Conservation (phyloP, 306 rosid genomes). For the Quercus robur region DNA sequence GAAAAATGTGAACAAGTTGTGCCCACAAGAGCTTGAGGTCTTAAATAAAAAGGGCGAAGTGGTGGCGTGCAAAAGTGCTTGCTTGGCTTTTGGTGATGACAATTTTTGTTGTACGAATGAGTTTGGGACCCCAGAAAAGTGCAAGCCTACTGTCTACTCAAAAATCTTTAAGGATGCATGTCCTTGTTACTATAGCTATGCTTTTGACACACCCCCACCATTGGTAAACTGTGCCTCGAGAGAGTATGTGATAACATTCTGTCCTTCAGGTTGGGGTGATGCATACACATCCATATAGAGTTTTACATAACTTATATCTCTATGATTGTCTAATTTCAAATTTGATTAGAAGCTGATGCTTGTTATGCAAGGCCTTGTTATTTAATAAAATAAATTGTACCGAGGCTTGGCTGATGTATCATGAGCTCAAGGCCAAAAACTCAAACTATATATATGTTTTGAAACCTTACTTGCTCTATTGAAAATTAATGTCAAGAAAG, state of each 20-base stretch:
- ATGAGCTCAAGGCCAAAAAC: too few relatives aligned
- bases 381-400: background rate
- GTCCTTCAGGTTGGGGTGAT: slow-evolving; percentile 65
- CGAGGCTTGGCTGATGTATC: too few relatives aligned
- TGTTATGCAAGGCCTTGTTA: background rate
- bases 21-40: slow-evolving; percentile 65
- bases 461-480: too few relatives aligned
- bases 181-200: slow-evolving; percentile 70
- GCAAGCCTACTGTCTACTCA: slow-evolving; percentile 70
- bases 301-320: background rate
- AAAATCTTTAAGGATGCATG: slow-evolving; percentile 77
- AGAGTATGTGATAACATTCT: slow-evolving; percentile 60
- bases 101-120: slow-evolving; percentile 67
- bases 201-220: slow-evolving; percentile 70
- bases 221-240: slow-evolving; percentile 55
- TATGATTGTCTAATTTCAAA: background rate
- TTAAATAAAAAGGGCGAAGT: slow-evolving; percentile 40
- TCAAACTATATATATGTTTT: too few relatives aligned
- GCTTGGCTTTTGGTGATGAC: slow-evolving; percentile 74
- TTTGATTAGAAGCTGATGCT: background rate
- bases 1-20: slow-evolving; percentile 45
- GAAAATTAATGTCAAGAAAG: too few relatives aligned
- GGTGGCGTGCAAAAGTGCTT: slow-evolving; percentile 87
- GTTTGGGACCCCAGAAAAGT: slow-evolving; percentile 56
- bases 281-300: slow-evolving; percentile 20